Percentiles rank a stretch among this genome's conserved stretches.
Evolutionary conservation across 148 eudicot species (phyloP).

Genomic region (Chenopodium album): DNA sequence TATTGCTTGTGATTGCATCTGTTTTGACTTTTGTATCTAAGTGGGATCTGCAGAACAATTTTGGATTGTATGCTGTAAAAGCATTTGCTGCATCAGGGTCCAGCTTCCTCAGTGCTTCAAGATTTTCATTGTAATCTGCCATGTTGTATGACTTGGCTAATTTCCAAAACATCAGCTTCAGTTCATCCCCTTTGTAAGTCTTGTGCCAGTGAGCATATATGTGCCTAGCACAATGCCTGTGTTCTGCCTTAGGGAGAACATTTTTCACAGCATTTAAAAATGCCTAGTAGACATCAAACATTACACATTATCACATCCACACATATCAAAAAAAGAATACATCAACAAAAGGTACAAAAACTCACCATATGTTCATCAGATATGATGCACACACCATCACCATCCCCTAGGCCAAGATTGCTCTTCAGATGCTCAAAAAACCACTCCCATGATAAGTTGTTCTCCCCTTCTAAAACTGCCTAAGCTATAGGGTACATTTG

Average conservation of each 20-base stretch:
- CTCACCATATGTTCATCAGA: neutral
- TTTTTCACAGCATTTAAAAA: neutral
- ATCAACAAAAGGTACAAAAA: neutral
- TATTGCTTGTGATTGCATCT: neutral
- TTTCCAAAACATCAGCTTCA: neutral
- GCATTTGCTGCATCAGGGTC: neutral
- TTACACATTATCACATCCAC: neutral
- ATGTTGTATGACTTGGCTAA: neutral
- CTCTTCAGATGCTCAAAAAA: neutral
- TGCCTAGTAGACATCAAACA: neutral
- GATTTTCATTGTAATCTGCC: neutral
- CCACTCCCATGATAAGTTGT: neutral
- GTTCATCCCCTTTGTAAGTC: neutral
- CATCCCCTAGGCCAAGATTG: neutral
- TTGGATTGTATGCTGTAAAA: neutral
- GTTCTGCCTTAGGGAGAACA: neutral
- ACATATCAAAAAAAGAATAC: neutral
- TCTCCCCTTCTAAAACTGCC: neutral
- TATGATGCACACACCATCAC: neutral
- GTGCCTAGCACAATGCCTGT: neutral
- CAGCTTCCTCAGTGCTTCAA: neutral
- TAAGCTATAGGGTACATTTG: neutral
- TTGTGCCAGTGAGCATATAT: neutral
- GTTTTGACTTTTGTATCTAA: neutral
- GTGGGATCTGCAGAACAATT: neutral